Conservation (phyloP, 768 basidiomycete genomes). For the Podaxis sp. region DNA sequence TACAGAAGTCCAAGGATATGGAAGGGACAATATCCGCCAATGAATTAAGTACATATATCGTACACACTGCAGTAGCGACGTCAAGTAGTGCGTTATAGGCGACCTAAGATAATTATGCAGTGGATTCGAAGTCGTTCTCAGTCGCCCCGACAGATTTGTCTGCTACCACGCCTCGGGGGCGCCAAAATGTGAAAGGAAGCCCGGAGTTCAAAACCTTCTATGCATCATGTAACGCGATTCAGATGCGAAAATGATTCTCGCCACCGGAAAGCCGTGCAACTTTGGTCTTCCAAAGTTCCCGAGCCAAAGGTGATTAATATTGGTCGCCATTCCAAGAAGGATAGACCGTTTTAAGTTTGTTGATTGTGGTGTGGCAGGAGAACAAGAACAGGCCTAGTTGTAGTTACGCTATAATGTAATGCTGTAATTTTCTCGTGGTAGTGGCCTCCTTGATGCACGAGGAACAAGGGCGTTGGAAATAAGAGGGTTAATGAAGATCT, state of each 20-base stretch:
- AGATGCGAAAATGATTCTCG: background rate
- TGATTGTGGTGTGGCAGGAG: background rate
- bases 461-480: slow-evolving; percentile 3
- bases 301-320: background rate
- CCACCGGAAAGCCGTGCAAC: background rate
- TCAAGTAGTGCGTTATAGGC: too few relatives aligned
- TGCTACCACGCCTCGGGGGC: background rate
- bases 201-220: background rate
- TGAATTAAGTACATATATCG: too few relatives aligned
- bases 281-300: background rate
- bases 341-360: background rate
- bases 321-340: background rate
- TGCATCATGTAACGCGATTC: background rate
- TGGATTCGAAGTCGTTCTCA: too few relatives aligned
- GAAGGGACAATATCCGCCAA: too few relatives aligned
- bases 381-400: background rate
- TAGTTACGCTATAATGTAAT: background rate
- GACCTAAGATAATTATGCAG: too few relatives aligned
- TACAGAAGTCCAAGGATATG: too few relatives aligned
- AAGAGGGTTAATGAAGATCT: slow-evolving; percentile 2
- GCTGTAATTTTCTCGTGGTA: slow-evolving; percentile 6
- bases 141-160: too few relatives aligned
- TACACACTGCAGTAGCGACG: too few relatives aligned
- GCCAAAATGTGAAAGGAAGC: background rate
- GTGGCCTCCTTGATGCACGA: slow-evolving; percentile 4